Conservation (phyloP, 1,284 basidiomycete species). For the Exobasidium cylindrosporum region DNA sequence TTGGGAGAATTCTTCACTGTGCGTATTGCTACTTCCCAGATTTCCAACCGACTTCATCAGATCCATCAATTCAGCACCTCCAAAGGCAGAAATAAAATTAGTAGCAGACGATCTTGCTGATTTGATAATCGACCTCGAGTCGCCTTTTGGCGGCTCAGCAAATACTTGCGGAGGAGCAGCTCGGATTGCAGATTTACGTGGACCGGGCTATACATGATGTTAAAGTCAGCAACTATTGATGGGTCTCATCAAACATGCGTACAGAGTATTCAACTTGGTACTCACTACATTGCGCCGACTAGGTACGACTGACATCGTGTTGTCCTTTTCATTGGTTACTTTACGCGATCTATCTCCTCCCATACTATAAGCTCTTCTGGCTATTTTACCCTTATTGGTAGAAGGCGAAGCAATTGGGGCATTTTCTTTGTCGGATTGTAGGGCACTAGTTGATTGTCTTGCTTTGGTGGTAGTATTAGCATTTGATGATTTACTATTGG, state of each 20-base stretch:
- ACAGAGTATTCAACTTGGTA: too few relatives aligned
- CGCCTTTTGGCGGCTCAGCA: conserved; percentile 9
- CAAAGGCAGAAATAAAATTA: neutral
- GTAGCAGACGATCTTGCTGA: conserved; percentile 1
- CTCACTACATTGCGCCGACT: conserved; percentile 14
- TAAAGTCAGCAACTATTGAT: too few relatives aligned
- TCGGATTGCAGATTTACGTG: conserved; percentile 20
- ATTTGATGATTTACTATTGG: neutral
- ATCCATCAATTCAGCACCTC: conserved; percentile 4
- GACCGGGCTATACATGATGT: conserved; percentile 16
- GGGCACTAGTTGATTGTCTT: neutral
- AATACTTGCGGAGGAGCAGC: conserved; percentile 16
- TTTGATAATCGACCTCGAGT: conserved; percentile 2
- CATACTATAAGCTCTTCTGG: conserved; percentile 9
- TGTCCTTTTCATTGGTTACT: neutral
- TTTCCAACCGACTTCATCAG: neutral
- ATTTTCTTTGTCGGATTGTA: neutral
- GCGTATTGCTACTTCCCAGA: neutral
- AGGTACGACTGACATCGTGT: neutral
- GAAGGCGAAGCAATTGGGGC: neutral
- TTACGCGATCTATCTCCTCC: conserved; percentile 9
- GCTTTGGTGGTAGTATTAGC: too few relatives aligned
- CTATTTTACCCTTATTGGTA: neutral
- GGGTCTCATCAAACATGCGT: too few relatives aligned
- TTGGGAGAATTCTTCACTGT: neutral